Conservation (phyloP, 176 grass and related monocot species). For the Guadua angustifolia region DNA sequence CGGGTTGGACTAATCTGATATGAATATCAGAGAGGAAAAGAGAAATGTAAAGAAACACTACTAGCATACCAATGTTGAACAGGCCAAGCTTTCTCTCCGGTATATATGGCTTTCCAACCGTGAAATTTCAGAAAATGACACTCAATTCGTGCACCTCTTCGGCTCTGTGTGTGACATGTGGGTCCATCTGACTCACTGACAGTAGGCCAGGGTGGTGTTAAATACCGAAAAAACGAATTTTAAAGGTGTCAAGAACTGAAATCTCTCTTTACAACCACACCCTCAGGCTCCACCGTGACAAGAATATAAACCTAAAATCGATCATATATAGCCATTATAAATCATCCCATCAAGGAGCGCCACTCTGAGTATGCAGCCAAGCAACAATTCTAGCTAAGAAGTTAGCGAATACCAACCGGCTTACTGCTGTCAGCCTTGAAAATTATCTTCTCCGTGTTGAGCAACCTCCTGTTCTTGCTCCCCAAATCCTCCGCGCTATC, state of each 20-base stretch:
- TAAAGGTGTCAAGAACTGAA: too few relatives aligned
- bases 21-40: too few relatives aligned
- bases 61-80: too few relatives aligned
- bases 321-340: neutral
- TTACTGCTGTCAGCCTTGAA: conserved; percentile 64
- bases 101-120: neutral
- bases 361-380: neutral
- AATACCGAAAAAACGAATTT: too few relatives aligned
- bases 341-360: neutral
- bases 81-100: too few relatives aligned
- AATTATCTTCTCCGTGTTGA: conserved; percentile 91
- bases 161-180: too few relatives aligned
- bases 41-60: too few relatives aligned
- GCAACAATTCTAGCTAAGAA: neutral
- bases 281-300: conserved; percentile 70
- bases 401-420: conserved; percentile 39
- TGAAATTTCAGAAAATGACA: too few relatives aligned
- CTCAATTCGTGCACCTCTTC: too few relatives aligned
- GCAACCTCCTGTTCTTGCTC: conserved; percentile 78
- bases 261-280: conserved; percentile 49
- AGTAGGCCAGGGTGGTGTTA: too few relatives aligned
- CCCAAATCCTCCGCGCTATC: conserved; percentile 24
- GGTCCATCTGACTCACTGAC: too few relatives aligned
- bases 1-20: too few relatives aligned
- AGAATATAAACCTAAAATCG: conserved; percentile 67